Conservation (phyloP, 106 monocot species). For the Gastrodia elata region DNA sequence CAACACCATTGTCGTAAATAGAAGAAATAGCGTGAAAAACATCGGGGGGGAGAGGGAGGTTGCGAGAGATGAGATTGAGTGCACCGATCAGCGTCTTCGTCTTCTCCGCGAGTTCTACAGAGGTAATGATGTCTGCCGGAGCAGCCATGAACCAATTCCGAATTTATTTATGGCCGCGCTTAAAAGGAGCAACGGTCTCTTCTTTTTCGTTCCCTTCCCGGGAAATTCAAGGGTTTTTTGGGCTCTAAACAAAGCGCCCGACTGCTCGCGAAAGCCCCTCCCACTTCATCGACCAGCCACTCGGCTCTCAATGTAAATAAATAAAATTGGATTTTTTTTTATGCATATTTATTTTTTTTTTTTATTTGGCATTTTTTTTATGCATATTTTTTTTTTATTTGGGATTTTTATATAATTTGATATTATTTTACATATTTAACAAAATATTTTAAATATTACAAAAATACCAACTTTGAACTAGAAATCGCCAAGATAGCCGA, state of each 20-base stretch:
- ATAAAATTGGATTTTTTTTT: too few relatives aligned
- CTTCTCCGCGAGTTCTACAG: constrained; percentile 22
- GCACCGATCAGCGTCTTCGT: constrained; percentile 44
- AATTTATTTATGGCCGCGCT: background rate
- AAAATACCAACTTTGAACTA: too few relatives aligned
- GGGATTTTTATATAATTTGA: too few relatives aligned
- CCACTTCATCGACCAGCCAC: too few relatives aligned
- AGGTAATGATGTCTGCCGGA: constrained; percentile 5
- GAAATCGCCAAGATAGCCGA: too few relatives aligned
- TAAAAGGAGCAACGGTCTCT: constrained; percentile 5
- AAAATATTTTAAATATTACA: too few relatives aligned
- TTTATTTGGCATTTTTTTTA: too few relatives aligned
- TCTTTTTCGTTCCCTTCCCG: background rate
- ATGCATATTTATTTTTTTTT: too few relatives aligned
- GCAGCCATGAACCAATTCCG: constrained; percentile 11
- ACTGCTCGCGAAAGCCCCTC: background rate
- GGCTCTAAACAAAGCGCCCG: background rate
- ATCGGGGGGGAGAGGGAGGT: constrained; percentile 47
- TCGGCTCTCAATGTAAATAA: too few relatives aligned
- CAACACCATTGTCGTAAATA: constrained; percentile 30
- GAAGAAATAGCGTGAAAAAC: constrained; percentile 31
- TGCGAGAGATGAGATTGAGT: constrained; percentile 45
- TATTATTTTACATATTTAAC: too few relatives aligned
- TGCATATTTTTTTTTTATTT: too few relatives aligned
- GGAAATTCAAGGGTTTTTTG: background rate